These are phyloP conservation scores for Amylostereum areolatum DNA, from an alignment of 1,284 basidiomycete species.

Conservation along the genomic window DNA sequence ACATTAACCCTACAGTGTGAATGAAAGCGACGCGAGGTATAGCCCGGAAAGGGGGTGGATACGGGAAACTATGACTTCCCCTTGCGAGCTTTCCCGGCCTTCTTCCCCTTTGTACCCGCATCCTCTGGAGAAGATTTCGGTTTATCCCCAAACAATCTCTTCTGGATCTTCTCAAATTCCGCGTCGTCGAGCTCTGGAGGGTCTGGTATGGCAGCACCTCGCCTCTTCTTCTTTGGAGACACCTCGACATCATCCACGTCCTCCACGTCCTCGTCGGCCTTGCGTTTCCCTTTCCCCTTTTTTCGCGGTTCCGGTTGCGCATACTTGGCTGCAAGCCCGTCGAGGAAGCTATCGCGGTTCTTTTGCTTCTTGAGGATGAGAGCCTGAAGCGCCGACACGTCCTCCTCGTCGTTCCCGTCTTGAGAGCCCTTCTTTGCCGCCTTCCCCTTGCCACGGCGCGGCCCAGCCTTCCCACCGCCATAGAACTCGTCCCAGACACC, in stretches of 20 bases:
- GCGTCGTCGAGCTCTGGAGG: constrained; percentile 62
- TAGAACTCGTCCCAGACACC: constrained; percentile 97
- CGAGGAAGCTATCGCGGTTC: constrained; percentile 67
- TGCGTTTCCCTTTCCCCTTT: constrained; percentile 42
- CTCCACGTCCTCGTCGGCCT: constrained; percentile 30
- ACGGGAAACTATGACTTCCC: constrained; percentile 6
- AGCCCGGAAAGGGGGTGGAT: background rate
- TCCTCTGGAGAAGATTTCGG: constrained; percentile 21
- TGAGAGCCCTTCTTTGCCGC: constrained; percentile 31
- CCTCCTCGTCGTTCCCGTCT: constrained; percentile 35
- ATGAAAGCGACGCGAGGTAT: constrained; percentile 8
- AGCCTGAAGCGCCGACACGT: constrained; percentile 68
- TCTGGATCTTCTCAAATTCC: constrained; percentile 60
- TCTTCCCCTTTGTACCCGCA: constrained; percentile 23
- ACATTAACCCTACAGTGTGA: background rate
- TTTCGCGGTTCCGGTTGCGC: constrained; percentile 35
- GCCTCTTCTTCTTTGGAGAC: constrained; percentile 43
- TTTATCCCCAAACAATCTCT: constrained; percentile 48
- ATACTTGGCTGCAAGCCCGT: constrained; percentile 81
- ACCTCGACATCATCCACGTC: constrained; percentile 24
- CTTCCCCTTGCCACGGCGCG: constrained; percentile 55
- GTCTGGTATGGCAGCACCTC: constrained; percentile 22
- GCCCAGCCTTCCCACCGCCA: constrained; percentile 69
- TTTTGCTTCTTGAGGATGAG: constrained; percentile 78
- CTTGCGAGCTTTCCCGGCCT: constrained; percentile 24